These are phyloP conservation scores for Simmondsia chinensis DNA, from an alignment of 148 eudicot species.

Conservation along the genomic window DNA sequence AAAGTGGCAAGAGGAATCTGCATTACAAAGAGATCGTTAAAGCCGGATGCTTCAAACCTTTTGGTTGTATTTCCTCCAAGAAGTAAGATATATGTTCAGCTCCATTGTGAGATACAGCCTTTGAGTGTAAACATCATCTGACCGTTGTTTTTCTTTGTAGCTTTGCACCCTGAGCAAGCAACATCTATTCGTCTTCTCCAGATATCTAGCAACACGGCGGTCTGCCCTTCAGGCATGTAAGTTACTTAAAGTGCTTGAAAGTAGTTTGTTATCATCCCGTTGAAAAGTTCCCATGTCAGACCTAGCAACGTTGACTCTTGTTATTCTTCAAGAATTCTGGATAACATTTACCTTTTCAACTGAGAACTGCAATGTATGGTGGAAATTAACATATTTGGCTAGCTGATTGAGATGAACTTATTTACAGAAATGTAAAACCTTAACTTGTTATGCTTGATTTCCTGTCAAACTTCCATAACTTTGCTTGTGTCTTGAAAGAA, in stretches of 20 bases:
- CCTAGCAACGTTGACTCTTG: not conserved
- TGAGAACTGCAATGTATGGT: not conserved
- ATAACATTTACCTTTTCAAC: too few species aligned
- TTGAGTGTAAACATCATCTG: slow-evolving; percentile 7
- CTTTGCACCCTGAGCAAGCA: slow-evolving; percentile 71
- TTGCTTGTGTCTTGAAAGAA: not conserved
- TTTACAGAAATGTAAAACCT: not conserved
- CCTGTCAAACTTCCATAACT: not conserved
- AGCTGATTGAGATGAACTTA: not conserved
- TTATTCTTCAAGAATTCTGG: not conserved
- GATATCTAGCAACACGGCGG: slow-evolving; percentile 56
- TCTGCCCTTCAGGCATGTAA: slow-evolving; percentile 78
- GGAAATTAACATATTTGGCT: not conserved
- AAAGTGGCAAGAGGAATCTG: slow-evolving; percentile 88
- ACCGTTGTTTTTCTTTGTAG: slow-evolving; percentile 27
- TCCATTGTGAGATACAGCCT: slow-evolving; percentile 4
- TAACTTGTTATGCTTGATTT: not conserved
- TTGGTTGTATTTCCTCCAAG: slow-evolving; percentile 72
- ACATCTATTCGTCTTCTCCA: slow-evolving; percentile 67
- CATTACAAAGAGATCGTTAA: slow-evolving; percentile 50
- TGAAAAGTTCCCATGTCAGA: not conserved
- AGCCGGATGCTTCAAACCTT: slow-evolving; percentile 53
- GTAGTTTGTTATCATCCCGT: not conserved
- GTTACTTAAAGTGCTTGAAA: slow-evolving; percentile 11
- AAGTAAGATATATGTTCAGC: slow-evolving; percentile 41